Conservation (phyloP, 768 basidiomycete species). For the Boletus rex-veris region DNA sequence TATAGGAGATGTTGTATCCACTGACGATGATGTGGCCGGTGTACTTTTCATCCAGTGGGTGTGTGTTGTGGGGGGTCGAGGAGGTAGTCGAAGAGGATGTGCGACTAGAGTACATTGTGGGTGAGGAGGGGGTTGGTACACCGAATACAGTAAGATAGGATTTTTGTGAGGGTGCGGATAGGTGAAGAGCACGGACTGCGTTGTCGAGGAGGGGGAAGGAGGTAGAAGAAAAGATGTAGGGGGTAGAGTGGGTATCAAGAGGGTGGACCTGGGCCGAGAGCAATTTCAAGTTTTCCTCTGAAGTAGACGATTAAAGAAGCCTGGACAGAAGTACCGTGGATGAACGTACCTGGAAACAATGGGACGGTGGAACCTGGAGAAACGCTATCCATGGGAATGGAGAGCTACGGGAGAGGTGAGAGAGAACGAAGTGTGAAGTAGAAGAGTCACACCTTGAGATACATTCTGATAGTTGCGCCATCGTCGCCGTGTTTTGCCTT, state of each 20-base stretch:
- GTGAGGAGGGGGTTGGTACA: slow-evolving; percentile 34
- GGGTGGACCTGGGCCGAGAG: slow-evolving; percentile 73
- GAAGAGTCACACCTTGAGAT: slow-evolving; percentile 57
- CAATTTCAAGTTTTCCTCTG: slow-evolving; percentile 81
- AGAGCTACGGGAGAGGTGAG: slow-evolving; percentile 42
- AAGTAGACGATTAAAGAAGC: not conserved
- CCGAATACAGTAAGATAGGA: slow-evolving; percentile 59
- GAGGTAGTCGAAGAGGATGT: slow-evolving; percentile 37
- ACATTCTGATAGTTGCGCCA: slow-evolving; percentile 67
- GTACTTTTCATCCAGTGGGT: slow-evolving; percentile 62
- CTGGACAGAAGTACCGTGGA: not conserved
- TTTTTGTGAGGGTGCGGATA: slow-evolving; percentile 57
- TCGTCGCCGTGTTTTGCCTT: slow-evolving; percentile 64
- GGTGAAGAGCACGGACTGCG: slow-evolving; percentile 65
- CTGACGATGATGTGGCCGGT: slow-evolving; percentile 75
- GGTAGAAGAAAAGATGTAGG: slow-evolving; percentile 70
- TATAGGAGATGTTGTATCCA: slow-evolving; percentile 72
- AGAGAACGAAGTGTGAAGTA: not conserved
- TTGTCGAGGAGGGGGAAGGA: slow-evolving; percentile 61
- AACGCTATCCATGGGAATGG: slow-evolving; percentile 62
- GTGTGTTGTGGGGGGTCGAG: slow-evolving; percentile 22
- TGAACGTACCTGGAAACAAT: slow-evolving; percentile 61
- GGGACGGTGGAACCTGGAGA: slow-evolving; percentile 67
- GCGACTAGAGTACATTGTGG: slow-evolving; percentile 31
- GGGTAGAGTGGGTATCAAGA: slow-evolving; percentile 62